These are phyloP conservation scores for Magnusiomyces clavatus DNA, from an alignment of 1,139 yeast genomes.

Conservation along the genomic window DNA sequence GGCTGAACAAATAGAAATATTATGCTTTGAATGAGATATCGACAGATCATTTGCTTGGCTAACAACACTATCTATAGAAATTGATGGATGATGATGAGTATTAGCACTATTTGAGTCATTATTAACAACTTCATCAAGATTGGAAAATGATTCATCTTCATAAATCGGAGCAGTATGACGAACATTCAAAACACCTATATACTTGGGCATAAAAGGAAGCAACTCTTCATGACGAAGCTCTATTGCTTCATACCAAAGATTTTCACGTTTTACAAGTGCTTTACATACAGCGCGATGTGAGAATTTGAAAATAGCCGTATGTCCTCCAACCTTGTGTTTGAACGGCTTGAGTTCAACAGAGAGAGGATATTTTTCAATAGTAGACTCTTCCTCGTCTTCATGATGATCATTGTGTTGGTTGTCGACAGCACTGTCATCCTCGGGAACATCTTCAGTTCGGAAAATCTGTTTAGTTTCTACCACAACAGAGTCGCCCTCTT, in stretches of 20 bases:
- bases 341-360: constrained; percentile 83
- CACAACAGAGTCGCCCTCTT: too few species aligned
- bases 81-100: too few species aligned
- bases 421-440: neutral
- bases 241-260: constrained; percentile 82
- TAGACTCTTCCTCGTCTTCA: neutral
- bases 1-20: neutral
- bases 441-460: neutral
- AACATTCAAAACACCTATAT: constrained; percentile 89
- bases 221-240: constrained; percentile 72
- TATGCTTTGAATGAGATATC: neutral
- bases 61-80: constrained; percentile 21
- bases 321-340: constrained; percentile 94
- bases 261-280: constrained; percentile 82
- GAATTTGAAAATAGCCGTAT: constrained; percentile 90
- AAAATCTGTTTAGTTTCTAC: too few species aligned
- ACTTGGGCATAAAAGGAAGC: constrained; percentile 79
- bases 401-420: neutral
- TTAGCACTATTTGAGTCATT: too few species aligned
- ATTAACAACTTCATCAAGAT: too few species aligned
- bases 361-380: constrained; percentile 21
- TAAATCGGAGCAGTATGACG: constrained; percentile 49
- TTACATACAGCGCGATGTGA: constrained; percentile 94
- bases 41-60: constrained; percentile 15
- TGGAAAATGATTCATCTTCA: constrained; percentile 2